Evolutionary conservation across 768 basidiomycete genomes (phyloP).

Genomic region (Boletellus emodensis): DNA sequence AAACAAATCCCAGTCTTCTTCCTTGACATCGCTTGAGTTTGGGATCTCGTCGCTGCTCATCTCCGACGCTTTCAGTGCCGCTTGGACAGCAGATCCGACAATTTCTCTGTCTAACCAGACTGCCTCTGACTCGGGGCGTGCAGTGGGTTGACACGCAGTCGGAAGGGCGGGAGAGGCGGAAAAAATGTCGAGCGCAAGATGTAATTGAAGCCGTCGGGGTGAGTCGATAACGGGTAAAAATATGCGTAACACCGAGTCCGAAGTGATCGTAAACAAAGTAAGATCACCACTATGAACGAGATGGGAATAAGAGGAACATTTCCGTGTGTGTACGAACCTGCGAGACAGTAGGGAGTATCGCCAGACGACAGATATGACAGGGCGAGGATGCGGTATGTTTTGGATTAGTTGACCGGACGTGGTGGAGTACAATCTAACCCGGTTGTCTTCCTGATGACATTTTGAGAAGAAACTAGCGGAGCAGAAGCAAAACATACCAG

Average conservation of each 20-base stretch:
- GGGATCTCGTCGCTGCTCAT: conserved; percentile 21
- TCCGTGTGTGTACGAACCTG: conserved; percentile 40
- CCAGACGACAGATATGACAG: conserved; percentile 69
- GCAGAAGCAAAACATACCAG: conserved; percentile 38
- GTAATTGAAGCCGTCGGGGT: conserved; percentile 80
- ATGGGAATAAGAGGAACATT: conserved; percentile 1
- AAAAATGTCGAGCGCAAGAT: conserved; percentile 69
- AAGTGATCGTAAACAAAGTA: conserved; percentile 79
- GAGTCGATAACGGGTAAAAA: conserved; percentile 86
- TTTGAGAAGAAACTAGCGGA: conserved; percentile 8
- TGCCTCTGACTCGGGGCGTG: conserved; percentile 42
- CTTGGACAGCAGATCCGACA: conserved; percentile 45
- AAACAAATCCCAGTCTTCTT: conserved; percentile 79
- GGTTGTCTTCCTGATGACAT: conserved; percentile 45
- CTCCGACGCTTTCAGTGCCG: conserved; percentile 36
- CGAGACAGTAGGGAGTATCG: conserved; percentile 64
- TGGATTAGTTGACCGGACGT: conserved; percentile 69
- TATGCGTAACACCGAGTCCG: conserved; percentile 77
- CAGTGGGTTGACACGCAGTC: conserved; percentile 26
- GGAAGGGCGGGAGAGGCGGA: conserved; percentile 55
- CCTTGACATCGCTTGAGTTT: conserved; percentile 56
- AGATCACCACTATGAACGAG: conserved; percentile 56
- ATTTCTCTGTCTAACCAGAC: conserved; percentile 70
- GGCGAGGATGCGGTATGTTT: conserved; percentile 67
- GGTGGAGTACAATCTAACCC: conserved; percentile 66